These are phyloP conservation scores for Melanogaster broomeanus DNA, from an alignment of 768 basidiomycete species.

Conservation along the genomic window DNA sequence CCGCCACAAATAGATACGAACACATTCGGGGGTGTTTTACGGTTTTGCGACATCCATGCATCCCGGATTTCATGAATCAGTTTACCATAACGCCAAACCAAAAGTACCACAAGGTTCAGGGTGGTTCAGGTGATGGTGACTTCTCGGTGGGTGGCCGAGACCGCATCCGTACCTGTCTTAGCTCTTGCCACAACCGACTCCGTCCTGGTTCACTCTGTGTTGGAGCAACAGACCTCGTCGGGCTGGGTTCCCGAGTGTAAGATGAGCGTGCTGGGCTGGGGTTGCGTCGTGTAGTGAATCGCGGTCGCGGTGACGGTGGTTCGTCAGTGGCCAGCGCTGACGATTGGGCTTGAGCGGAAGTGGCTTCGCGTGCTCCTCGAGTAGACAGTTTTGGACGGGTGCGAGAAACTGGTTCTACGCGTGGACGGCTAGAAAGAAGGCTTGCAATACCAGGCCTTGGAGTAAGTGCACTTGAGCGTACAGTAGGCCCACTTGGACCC, in stretches of 20 bases:
- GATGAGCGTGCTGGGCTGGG: conserved; percentile 42
- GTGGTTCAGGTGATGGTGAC: conserved; percentile 40
- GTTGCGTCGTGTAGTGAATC: conserved; percentile 37
- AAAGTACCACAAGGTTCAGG: conserved; percentile 25
- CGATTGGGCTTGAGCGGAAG: conserved; percentile 31
- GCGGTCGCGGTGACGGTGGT: conserved; percentile 33
- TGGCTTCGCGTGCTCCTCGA: conserved; percentile 29
- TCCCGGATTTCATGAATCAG: conserved; percentile 9
- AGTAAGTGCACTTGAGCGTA: conserved; percentile 26
- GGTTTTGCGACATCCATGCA: conserved; percentile 11
- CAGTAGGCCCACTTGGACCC: conserved; percentile 25
- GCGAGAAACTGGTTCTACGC: conserved; percentile 26
- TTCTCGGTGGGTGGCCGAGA: conserved; percentile 47
- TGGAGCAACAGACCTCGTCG: conserved; percentile 26
- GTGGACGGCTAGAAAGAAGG: conserved; percentile 38
- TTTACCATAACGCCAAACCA: conserved; percentile 10
- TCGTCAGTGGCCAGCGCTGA: conserved; percentile 24
- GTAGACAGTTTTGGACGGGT: conserved; percentile 26
- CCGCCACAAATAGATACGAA: conserved; percentile 16
- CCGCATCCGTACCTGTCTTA: conserved; percentile 50
- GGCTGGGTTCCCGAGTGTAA: conserved; percentile 27
- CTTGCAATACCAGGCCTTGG: conserved; percentile 37
- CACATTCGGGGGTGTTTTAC: neutral
- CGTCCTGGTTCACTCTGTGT: conserved; percentile 40
- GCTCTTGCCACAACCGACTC: conserved; percentile 56